Conservation (phyloP, 1,139 yeast genomes). For the Sugiyamaella novakii region DNA sequence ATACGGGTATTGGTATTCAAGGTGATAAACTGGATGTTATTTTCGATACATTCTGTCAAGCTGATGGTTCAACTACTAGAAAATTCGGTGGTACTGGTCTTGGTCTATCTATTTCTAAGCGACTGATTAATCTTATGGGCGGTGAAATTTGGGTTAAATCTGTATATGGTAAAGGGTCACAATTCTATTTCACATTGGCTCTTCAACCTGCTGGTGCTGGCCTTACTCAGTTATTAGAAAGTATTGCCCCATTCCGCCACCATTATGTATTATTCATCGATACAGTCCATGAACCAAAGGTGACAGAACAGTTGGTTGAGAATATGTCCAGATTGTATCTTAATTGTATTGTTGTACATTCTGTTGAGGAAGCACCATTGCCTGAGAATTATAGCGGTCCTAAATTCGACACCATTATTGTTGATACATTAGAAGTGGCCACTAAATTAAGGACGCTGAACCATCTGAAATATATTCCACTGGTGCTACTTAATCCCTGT, state of each 20-base stretch:
- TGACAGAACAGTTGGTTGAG: constrained; percentile 54
- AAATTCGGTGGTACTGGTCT: constrained; percentile 91
- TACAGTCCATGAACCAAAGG: constrained; percentile 59
- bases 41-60: constrained; percentile 88
- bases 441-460: constrained; percentile 65
- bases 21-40: constrained; percentile 79
- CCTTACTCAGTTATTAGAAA: constrained; percentile 66
- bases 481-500: constrained; percentile 74
- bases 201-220: constrained; percentile 73
- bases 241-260: constrained; percentile 68
- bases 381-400: constrained; percentile 45
- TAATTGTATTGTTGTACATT: constrained; percentile 47
- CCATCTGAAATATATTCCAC: constrained; percentile 79
- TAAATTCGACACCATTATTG: constrained; percentile 76
- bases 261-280: constrained; percentile 72
- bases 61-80: constrained; percentile 89
- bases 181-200: constrained; percentile 75
- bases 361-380: constrained; percentile 47
- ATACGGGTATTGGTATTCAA: constrained; percentile 87
- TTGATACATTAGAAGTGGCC: constrained; percentile 77
- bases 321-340: constrained; percentile 49
- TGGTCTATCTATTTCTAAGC: constrained; percentile 84
- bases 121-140: constrained; percentile 85
- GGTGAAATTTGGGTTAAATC: constrained; percentile 88
- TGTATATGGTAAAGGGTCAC: constrained; percentile 78